A percentile compares a stretch with the other conserved stretches of the same genome.
phyloP scores from a whole-genome alignment of 2,329 filamentous ascomycete species.

The Cercospora berteroae region DNA sequence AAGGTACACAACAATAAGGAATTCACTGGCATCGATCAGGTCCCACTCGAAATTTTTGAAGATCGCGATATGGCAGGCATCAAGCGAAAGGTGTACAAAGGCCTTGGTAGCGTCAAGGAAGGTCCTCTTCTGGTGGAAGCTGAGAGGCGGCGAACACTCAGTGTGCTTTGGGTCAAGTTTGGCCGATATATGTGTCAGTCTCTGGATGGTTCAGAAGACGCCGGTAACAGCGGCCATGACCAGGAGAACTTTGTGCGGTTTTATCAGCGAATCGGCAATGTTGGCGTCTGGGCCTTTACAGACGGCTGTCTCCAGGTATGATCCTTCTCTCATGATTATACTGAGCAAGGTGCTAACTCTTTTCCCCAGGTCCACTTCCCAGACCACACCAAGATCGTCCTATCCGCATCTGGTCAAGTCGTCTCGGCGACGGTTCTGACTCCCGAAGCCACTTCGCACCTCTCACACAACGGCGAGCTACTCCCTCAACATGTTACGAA shows the following conservation, averaged over 20 bases:
- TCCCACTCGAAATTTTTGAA: slow-evolving; percentile 68
- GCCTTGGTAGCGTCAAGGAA: slow-evolving; percentile 36
- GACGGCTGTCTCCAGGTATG: slow-evolving; percentile 74
- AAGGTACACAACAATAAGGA: slow-evolving; percentile 48
- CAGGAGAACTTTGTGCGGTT: slow-evolving; percentile 65
- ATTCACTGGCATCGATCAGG: slow-evolving; percentile 55
- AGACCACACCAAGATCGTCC: slow-evolving; percentile 80
- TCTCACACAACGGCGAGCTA: slow-evolving; percentile 60
- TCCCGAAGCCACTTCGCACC: slow-evolving; percentile 64
- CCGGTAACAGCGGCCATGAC: slow-evolving; percentile 30
- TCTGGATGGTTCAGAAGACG: slow-evolving; percentile 46
- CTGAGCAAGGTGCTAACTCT: slow-evolving; percentile 17
- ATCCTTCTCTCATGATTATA: neutral
- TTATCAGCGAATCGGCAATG: slow-evolving; percentile 77
- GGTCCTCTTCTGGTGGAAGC: slow-evolving; percentile 33
- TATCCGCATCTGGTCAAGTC: slow-evolving; percentile 71
- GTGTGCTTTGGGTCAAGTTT: slow-evolving; percentile 65
- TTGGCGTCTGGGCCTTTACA: slow-evolving; percentile 77
- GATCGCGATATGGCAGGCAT: slow-evolving; percentile 66
- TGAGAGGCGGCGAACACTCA: slow-evolving; percentile 55
- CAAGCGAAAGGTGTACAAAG: slow-evolving; percentile 56
- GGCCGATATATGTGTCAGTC: slow-evolving; percentile 64
- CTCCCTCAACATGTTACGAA: slow-evolving; percentile 68
- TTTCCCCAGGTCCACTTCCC: slow-evolving; percentile 72
- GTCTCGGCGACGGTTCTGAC: slow-evolving; percentile 77